Evolutionary conservation across 2,329 filamentous ascomycete species (phyloP), one percentile per base, ranked within the genome.

Genomic region (Talaromyces sp.): DNA sequence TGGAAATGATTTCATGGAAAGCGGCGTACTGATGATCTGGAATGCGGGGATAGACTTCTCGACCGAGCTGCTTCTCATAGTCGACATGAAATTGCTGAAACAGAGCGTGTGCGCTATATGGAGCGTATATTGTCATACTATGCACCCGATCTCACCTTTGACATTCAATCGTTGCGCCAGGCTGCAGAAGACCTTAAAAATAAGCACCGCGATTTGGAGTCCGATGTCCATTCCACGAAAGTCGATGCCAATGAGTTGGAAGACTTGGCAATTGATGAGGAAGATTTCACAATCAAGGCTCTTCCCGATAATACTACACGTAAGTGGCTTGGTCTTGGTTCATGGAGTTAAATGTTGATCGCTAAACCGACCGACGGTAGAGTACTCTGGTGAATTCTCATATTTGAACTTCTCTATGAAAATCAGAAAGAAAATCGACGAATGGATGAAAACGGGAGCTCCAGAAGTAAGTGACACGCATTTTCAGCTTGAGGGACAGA

Each of bases 121-220:
- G 79, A 81, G 63, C 74, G 73, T 29, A 71, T 81, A 35, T 66
- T 81, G n/a, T 68, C 70, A 7, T 75, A 81, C 50, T 79, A 77
- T 58, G 67, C 75, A 35, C 77, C 77, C n/a, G 72, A 77, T 40
- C 68, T 76, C 54, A 69, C 68, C 20, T 70, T 78, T 19, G 75
- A 77, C 55, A 65, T 75, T 2, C 67, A 71, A 22, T 75, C 71
- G 4, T 65, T 81, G 33, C 74, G 74, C 30, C 70, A 69, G 30
- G 67, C 78, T 27, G 75, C 73, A 4, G 74, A 78, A 20, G 71
- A 78, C 11, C 60, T 80, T 6, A 72, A 77, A 51, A 71, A 68
- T 30, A 66, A 68, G 47, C 69, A 70, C 43, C 66, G 65, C 8
- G 64, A 65, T 22, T 67, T 67, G 1, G 68, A 68, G 11, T 69